A percentile compares a stretch with the other conserved stretches of the same genome.
phyloP scores from a whole-genome alignment of 768 basidiomycete genomes.

The Auriscalpium vulgare region DNA sequence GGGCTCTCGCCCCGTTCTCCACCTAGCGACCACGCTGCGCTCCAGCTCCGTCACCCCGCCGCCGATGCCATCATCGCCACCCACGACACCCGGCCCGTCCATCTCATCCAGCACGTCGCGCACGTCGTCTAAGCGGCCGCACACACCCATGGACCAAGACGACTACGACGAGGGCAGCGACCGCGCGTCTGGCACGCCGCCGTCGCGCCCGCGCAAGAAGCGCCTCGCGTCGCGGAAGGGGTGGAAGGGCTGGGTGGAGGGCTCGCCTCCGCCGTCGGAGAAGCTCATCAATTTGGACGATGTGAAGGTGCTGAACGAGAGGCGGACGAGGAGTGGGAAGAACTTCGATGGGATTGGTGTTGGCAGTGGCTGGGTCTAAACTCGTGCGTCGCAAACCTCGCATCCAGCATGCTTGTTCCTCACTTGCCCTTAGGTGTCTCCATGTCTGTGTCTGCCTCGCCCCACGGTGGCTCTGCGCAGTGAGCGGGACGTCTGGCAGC shows the following conservation, averaged over 20 bases:
- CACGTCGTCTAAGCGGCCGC: constrained; percentile 74
- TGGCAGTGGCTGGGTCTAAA: constrained; percentile 77
- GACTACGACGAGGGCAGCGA: constrained; percentile 14
- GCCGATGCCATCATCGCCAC: constrained; percentile 61
- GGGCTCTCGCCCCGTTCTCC: constrained; percentile 64
- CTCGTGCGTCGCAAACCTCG: constrained; percentile 28
- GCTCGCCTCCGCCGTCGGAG: constrained; percentile 70
- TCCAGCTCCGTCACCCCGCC: constrained; percentile 65
- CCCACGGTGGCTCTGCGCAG: background rate
- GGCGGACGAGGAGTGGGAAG: constrained; percentile 78
- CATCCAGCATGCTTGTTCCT: constrained; percentile 44
- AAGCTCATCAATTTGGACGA: constrained; percentile 78
- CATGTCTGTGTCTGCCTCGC: background rate
- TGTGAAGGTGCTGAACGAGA: constrained; percentile 60
- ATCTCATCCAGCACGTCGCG: constrained; percentile 65
- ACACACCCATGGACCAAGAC: constrained; percentile 57
- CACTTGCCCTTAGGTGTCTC: constrained; percentile 19
- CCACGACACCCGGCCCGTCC: constrained; percentile 70
- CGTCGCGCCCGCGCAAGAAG: constrained; percentile 33
- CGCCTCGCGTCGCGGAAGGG: constrained; percentile 65
- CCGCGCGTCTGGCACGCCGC: constrained; percentile 17
- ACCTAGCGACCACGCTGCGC: constrained; percentile 61
- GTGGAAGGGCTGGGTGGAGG: constrained; percentile 90
- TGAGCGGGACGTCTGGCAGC: background rate
- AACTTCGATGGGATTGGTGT: constrained; percentile 75